Evolutionary conservation across 495 filamentous ascomycete species (phyloP), one percentile per base, ranked within the genome.

Genomic region (Aspergillus funiculosus): DNA sequence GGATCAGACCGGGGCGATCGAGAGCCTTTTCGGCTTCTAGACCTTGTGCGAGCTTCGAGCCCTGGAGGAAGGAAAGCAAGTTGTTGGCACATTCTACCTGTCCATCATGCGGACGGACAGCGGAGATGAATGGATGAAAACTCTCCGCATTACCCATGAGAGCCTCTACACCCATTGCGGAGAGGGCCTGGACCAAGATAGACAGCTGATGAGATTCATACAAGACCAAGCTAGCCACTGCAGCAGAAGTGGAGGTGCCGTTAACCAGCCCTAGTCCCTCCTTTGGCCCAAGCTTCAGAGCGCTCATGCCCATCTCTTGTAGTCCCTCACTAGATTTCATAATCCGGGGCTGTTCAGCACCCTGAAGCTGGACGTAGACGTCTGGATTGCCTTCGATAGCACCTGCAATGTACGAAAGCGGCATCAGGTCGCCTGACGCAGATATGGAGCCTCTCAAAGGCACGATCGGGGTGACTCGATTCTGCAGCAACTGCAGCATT

Each of bases 191-290:
- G 1, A 72, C 58, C 1, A 86, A 58, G 1, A 83, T 31, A 6
- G 79, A 73, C 2, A 86, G 65, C 13, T 74, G 64, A 32, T 81
- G 68, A 1, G 78, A 61, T 22, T 84, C 74, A 47, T 81, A 69
- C 1, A 85, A 51, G 4, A 68, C 78, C 11, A 86, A 57, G 10
- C 66, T 63, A 9, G 68, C 80, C 3, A 75, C 66, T 10, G 75
- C 72, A 19, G 71, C 71, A 21, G 74, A 77, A 4, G 71, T 64
- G 4, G 82, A 76, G 1, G 82, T 87, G 6, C 83, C 83, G 51
- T 86, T 87, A 29, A 84, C 66, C 14, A 87, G 53, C 6, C 72
- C 81, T 2, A 86, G 72, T 0, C 67, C 80, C 58, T 87, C 83
- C 46, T 68, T 68, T n/a, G 64, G 56, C 5, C 58, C 58, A 30